These are phyloP conservation scores for Plasmodium yoelii DNA, from an alignment of 169 alveolate genomes.

Conservation along the genomic window DNA sequence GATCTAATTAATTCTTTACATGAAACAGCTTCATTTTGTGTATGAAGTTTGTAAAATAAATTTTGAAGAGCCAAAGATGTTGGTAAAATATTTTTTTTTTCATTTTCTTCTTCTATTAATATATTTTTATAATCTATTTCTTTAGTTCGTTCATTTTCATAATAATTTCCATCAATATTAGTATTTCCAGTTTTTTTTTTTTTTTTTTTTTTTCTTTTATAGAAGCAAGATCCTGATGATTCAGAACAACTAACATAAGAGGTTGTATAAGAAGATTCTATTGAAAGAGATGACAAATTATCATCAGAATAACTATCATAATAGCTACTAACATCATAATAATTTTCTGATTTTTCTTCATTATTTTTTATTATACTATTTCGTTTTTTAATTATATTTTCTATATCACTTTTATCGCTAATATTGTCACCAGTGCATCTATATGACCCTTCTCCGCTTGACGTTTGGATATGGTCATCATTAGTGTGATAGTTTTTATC, in stretches of 20 bases:
- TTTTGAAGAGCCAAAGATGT: constrained; percentile 92
- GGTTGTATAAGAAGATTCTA: constrained; percentile 67
- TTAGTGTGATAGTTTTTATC: no score
- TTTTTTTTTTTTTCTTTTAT: constrained; percentile 39
- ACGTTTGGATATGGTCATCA: background rate
- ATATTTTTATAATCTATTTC: constrained; percentile 83
- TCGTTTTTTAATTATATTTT: background rate
- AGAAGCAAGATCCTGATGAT: constrained; percentile 21
- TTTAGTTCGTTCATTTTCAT: constrained; percentile 60
- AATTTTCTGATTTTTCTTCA: constrained; percentile 10
- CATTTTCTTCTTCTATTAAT: constrained; percentile 87
- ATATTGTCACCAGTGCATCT: background rate
- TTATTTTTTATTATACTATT: background rate
- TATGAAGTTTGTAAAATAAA: constrained; percentile 92
- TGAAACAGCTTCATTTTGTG: constrained; percentile 92
- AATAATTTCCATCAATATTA: no score
- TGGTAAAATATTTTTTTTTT: constrained; percentile 86
- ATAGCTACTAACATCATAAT: constrained; percentile 27
- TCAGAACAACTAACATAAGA: constrained; percentile 52
- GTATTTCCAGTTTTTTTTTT: background rate
- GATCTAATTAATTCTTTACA: constrained; percentile 92
- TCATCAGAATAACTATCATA: constrained; percentile 35
- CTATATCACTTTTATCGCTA: background rate
- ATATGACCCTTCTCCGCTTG: background rate
- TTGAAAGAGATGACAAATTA: constrained; percentile 48